Evolutionary conservation across 129 eudicot genomes (phyloP).

Genomic region (Tagetes patula): DNA sequence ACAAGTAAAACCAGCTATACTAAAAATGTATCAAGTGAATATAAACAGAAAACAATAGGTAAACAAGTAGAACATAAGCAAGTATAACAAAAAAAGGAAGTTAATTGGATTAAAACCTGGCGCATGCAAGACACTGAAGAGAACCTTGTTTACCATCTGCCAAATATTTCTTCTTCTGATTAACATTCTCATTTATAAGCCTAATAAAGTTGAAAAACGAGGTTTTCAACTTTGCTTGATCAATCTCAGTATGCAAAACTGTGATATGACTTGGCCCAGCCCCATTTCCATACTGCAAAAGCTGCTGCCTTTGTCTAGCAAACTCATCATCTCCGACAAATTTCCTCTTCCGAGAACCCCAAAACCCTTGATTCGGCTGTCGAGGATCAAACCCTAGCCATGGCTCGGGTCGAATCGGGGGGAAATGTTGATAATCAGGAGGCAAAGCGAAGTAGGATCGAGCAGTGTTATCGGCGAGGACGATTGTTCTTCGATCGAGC

Average conservation of each 20-base stretch:
- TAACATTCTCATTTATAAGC: conserved; percentile 50
- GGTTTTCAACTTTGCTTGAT: conserved; percentile 49
- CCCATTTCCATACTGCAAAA: conserved; percentile 69
- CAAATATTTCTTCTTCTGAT: conserved; percentile 55
- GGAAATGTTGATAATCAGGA: conserved; percentile 73
- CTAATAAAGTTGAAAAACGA: conserved; percentile 59
- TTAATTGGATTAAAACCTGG: no score
- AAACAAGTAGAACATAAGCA: conserved; percentile 6
- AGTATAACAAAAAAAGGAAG: conserved; percentile 9
- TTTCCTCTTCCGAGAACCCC: conserved; percentile 59
- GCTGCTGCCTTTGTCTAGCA: conserved; percentile 78
- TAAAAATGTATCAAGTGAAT: neutral
- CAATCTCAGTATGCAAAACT: conserved; percentile 45
- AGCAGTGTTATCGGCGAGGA: conserved; percentile 69
- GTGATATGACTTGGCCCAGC: conserved; percentile 30
- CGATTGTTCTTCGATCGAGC: conserved; percentile 87
- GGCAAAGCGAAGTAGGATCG: conserved; percentile 92
- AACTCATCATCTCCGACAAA: conserved; percentile 62
- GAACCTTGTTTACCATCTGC: conserved; percentile 79
- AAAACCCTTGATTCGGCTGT: conserved; percentile 41
- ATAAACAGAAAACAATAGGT: neutral
- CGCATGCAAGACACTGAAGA: conserved; percentile 65
- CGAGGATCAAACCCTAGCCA: no score
- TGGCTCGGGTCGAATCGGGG: conserved; percentile 30
- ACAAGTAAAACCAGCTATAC: conserved; percentile 5